These are phyloP conservation scores for Kazachstania sp. DNA, from an alignment of 1,139 yeast species.

Conservation along the genomic window DNA sequence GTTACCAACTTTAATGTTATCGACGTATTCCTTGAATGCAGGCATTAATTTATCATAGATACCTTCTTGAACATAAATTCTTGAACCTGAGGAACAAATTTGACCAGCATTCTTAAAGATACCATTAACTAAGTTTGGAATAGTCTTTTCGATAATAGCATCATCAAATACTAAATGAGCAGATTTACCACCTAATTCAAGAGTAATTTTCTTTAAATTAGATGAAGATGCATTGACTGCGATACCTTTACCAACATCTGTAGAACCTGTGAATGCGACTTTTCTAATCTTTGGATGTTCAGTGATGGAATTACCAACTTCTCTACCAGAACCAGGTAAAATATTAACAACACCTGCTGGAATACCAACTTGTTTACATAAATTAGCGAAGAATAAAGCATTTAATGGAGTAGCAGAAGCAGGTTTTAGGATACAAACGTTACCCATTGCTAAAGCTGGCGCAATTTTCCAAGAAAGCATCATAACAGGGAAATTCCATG, in stretches of 20 bases:
- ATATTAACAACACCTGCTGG: conserved; percentile 77
- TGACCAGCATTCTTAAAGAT: conserved; percentile 60
- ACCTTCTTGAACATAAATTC: conserved; percentile 56
- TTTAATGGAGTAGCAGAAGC: conserved; percentile 80
- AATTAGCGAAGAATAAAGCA: conserved; percentile 55
- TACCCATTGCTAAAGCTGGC: conserved; percentile 78
- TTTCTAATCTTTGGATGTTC: conserved; percentile 56
- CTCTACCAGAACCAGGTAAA: conserved; percentile 58
- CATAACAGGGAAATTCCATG: conserved; percentile 82
- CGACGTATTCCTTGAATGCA: conserved; percentile 57
- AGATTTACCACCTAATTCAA: conserved; percentile 62
- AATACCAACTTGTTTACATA: conserved; percentile 62
- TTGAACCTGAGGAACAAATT: conserved; percentile 64
- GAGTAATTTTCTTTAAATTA: conserved; percentile 63
- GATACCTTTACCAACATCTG: conserved; percentile 69
- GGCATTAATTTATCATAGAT: conserved; percentile 47
- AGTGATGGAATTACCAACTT: conserved; percentile 54
- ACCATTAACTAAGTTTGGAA: conserved; percentile 40
- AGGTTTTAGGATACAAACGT: conserved; percentile 70
- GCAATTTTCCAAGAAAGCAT: conserved; percentile 76
- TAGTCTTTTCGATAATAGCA: conserved; percentile 45
- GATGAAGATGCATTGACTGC: conserved; percentile 55
- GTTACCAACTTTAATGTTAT: conserved; percentile 55
- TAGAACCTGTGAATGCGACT: conserved; percentile 83
- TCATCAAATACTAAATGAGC: conserved; percentile 54